A percentile compares a stretch with the other conserved stretches of the same genome.
These are phyloP conservation scores for Guyanaporus albipodus DNA, from an alignment of 768 basidiomycete species.

Conservation along the genomic window DNA sequence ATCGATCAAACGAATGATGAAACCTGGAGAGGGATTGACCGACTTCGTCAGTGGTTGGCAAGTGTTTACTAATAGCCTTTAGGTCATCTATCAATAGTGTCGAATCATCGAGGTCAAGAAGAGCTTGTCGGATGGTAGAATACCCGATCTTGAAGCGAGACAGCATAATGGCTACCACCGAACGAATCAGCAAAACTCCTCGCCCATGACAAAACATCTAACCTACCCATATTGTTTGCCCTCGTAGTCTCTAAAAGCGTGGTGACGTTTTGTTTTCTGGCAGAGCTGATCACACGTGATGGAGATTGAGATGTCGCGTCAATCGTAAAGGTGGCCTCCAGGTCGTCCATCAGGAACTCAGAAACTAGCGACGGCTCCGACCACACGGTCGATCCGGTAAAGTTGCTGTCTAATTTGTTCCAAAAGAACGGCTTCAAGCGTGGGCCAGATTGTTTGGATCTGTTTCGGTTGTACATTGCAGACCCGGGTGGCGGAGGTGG, in stretches of 20 bases:
- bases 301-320: slow-evolving; percentile 42
- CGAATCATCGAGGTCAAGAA: slow-evolving; percentile 69
- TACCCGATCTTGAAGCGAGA: slow-evolving; percentile 65
- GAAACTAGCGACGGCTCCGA: slow-evolving; percentile 44
- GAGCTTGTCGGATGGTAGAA: slow-evolving; percentile 61
- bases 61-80: slow-evolving; percentile 65
- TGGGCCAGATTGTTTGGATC: slow-evolving; percentile 40
- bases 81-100: slow-evolving; percentile 71
- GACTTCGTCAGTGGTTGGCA: slow-evolving; percentile 84
- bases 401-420: slow-evolving; percentile 63
- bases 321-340: slow-evolving; percentile 70
- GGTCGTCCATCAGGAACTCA: slow-evolving; percentile 59
- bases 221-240: slow-evolving; percentile 78
- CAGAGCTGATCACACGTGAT: slow-evolving; percentile 37
- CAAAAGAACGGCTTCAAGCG: slow-evolving; percentile 86
- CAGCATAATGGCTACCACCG: slow-evolving; percentile 71
- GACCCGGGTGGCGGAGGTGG: slow-evolving; percentile 27
- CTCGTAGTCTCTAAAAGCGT: slow-evolving; percentile 77
- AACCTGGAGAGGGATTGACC: slow-evolving; percentile 1
- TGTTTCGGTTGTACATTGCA: slow-evolving; percentile 32
- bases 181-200: slow-evolving; percentile 1
- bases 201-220: neutral
- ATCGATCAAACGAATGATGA: neutral
- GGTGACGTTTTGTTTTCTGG: slow-evolving; percentile 57
- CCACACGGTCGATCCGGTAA: slow-evolving; percentile 63